A percentile compares a stretch with the other conserved stretches of the same genome.
phyloP scores from a whole-genome alignment of 495 filamentous ascomycete species.

The Geopyxis carbonaria region DNA sequence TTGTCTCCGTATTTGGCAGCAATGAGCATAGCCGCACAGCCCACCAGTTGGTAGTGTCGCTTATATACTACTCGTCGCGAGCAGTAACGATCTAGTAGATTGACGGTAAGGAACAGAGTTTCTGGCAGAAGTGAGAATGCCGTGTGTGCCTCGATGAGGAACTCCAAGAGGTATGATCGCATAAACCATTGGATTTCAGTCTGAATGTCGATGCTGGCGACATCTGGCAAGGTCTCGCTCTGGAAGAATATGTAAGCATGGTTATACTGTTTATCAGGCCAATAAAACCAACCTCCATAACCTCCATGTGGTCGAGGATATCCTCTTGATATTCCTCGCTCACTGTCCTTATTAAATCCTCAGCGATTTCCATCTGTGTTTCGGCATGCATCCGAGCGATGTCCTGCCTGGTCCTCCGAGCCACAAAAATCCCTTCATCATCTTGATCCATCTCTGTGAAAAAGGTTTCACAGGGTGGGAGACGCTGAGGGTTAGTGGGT shows the following conservation, averaged over 20 bases:
- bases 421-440: slow-evolving; percentile 22
- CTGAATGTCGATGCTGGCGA: slow-evolving; percentile 95
- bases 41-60: slow-evolving; percentile 94
- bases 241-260: slow-evolving; percentile 25
- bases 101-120: slow-evolving; percentile 88
- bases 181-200: slow-evolving; percentile 99
- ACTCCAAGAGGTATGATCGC: slow-evolving; percentile 94
- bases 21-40: slow-evolving; percentile 88
- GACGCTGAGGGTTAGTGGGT: slow-evolving; percentile 25
- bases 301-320: slow-evolving; percentile 77
- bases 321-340: slow-evolving; percentile 84
- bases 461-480: slow-evolving; percentile 54
- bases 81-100: slow-evolving; percentile 93
- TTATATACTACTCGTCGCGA: slow-evolving; percentile 98
- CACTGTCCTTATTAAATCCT: slow-evolving; percentile 66
- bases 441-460: slow-evolving; percentile 52
- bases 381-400: slow-evolving; percentile 24
- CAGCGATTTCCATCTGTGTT: slow-evolving; percentile 42
- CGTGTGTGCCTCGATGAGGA: slow-evolving; percentile 90
- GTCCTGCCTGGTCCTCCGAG: slow-evolving; percentile 20
- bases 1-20: slow-evolving; percentile 97
- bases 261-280: slow-evolving; percentile 1
- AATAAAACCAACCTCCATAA: slow-evolving; percentile 50
- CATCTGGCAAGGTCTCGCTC: slow-evolving; percentile 82
- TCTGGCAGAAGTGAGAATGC: slow-evolving; percentile 88